phyloP scores from a whole-genome alignment of 1,139 yeast species.

The Pneumocystis murina region DNA sequence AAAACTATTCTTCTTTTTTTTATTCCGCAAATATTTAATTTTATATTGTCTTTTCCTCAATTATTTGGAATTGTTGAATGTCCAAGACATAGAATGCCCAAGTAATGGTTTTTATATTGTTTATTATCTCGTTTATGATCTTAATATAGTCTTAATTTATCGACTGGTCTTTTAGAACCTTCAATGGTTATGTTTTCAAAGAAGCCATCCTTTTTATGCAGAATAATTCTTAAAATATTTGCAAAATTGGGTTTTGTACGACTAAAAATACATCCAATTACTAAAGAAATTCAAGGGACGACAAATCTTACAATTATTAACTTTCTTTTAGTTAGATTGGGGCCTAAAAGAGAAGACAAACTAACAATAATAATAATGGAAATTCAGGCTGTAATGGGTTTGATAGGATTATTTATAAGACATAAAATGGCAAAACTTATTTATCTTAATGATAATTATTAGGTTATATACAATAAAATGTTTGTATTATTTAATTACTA shows the following conservation, averaged over 20 bases:
- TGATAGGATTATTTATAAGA: slow-evolving; percentile 52
- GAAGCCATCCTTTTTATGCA: slow-evolving; percentile 14
- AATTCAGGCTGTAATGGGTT: slow-evolving; percentile 52
- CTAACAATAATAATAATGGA: slow-evolving; percentile 46
- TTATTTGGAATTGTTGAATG: slow-evolving; percentile 74
- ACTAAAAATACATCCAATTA: slow-evolving; percentile 27
- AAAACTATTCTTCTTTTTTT: slow-evolving; percentile 76
- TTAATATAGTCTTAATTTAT: slow-evolving; percentile 29
- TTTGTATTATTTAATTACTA: not conserved
- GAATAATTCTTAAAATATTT: slow-evolving; percentile 21
- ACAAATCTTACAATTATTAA: slow-evolving; percentile 83
- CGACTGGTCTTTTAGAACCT: slow-evolving; percentile 66
- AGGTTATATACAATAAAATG: not conserved
- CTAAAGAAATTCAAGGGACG: slow-evolving; percentile 32
- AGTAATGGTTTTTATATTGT: slow-evolving; percentile 19
- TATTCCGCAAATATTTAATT: slow-evolving; percentile 80
- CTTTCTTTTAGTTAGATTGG: slow-evolving; percentile 65
- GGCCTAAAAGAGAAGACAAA: slow-evolving; percentile 74
- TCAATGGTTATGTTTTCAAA: slow-evolving; percentile 36
- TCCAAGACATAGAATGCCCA: slow-evolving; percentile 88
- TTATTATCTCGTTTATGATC: not conserved
- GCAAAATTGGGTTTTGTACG: slow-evolving; percentile 38
- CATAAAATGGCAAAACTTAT: slow-evolving; percentile 76
- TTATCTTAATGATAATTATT: slow-evolving; percentile 74
- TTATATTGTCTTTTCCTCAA: slow-evolving; percentile 80